These are phyloP conservation scores for Dactylellina sp. DNA, from an alignment of 2,329 filamentous ascomycete species.

Conservation along the genomic window DNA sequence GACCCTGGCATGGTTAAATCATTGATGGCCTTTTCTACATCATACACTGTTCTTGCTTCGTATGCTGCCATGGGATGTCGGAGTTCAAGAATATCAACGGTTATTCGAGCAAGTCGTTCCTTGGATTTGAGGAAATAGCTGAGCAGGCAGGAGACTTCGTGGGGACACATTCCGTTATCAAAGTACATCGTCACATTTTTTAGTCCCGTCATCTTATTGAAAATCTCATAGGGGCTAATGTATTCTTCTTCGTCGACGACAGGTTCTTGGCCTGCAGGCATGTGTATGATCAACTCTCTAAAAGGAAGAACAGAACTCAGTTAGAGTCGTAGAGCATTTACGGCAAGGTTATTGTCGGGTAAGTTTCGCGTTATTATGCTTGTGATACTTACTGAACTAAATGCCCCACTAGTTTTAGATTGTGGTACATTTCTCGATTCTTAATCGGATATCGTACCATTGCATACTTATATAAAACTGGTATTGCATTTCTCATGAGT, in stretches of 20 bases:
- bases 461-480: constrained; percentile 46
- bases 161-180: constrained; percentile 7
- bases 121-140: constrained; percentile 38
- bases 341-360: too few species aligned
- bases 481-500: constrained; percentile 39
- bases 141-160: constrained; percentile 26
- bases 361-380: too few species aligned
- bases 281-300: constrained; percentile 49
- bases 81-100: constrained; percentile 27
- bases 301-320: too few species aligned
- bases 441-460: constrained; percentile 38
- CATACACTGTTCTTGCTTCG: constrained; percentile 40
- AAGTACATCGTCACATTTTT: constrained; percentile 40
- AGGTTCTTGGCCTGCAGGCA: constrained; percentile 18
- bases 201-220: constrained; percentile 42
- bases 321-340: too few species aligned
- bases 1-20: not conserved
- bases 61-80: constrained; percentile 29
- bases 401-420: constrained; percentile 33
- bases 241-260: constrained; percentile 37
- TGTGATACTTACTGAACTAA: constrained; percentile 36
- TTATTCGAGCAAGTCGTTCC: constrained; percentile 16
- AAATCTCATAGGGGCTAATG: constrained; percentile 37
- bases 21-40: constrained; percentile 10
- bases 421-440: constrained; percentile 37